These are phyloP conservation scores for Nakaseomyces uthaithaninus DNA, from an alignment of 1,139 yeast genomes.

Conservation along the genomic window DNA sequence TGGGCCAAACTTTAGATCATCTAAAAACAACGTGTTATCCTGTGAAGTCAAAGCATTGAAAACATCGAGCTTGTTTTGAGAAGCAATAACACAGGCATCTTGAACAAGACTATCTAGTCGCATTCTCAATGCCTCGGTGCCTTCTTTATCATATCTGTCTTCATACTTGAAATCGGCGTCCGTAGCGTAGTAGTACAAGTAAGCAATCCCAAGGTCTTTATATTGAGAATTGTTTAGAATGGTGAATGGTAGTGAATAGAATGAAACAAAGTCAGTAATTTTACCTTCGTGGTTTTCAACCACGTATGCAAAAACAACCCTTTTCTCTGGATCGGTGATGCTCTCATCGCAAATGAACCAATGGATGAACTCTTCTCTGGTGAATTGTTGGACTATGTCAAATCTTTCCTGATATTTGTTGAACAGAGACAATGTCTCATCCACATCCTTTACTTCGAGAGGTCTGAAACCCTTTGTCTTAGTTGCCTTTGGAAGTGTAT, in stretches of 20 bases:
- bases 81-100: slow-evolving; percentile 71
- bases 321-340: slow-evolving; percentile 23
- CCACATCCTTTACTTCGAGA: slow-evolving; percentile 54
- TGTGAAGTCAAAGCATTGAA: slow-evolving; percentile 88
- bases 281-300: slow-evolving; percentile 54
- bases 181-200: slow-evolving; percentile 83
- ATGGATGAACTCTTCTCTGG: slow-evolving; percentile 65
- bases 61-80: slow-evolving; percentile 65
- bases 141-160: slow-evolving; percentile 32
- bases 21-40: slow-evolving; percentile 77
- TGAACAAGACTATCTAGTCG: slow-evolving; percentile 55
- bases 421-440: slow-evolving; percentile 53
- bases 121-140: slow-evolving; percentile 38
- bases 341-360: slow-evolving; percentile 57
- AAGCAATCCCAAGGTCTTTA: slow-evolving; percentile 73
- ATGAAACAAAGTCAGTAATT: slow-evolving; percentile 83
- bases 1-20: slow-evolving; percentile 77
- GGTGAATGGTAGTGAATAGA: slow-evolving; percentile 80
- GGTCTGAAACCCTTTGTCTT: slow-evolving; percentile 56
- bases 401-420: slow-evolving; percentile 56
- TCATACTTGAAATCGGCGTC: slow-evolving; percentile 40
- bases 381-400: slow-evolving; percentile 64
- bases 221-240: slow-evolving; percentile 64
- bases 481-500: slow-evolving; percentile 57
- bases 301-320: slow-evolving; percentile 71